Evolutionary conservation across 306 rosid genomes (phyloP), one percentile per base, ranked within the genome.

Genomic region (Inga laurina): DNA sequence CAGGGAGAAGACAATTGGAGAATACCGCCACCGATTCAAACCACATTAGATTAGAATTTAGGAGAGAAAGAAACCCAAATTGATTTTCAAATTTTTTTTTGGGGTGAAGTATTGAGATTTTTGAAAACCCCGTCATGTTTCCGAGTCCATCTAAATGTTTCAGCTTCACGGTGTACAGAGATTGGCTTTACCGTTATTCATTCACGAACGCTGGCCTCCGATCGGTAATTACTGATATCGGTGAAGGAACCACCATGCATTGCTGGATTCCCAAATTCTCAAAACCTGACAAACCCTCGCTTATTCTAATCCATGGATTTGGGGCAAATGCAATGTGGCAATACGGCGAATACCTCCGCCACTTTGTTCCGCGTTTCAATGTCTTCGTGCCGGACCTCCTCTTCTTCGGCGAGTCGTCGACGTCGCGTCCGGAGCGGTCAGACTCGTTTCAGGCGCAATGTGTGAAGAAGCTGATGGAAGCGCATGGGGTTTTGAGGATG

Each of bases 241-340:
- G 92, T 7, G 92, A 88, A 7, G 98, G 90, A 65, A 94, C 98
- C 49, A 73, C 69, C 70, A 86, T 94, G 89, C 93, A 91, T 73
- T 94, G 92, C 44, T 94, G 97, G 98, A 81, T 90, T 0, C 98
- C 98, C 2, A 92, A 90, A 78, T 21, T 2, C 68, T 85, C 45
- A 11, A 81, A 80, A 19, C 83, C 84, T 1, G 41, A 43, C 45
- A 89, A 92, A 9, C 94, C 94, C 3, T 68, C 74, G 3, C 88
- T 94, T 11, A 61, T 94, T 49, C 90, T 94, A 5, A 52, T 94
- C 30, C 98, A 94, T 15, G 98, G 98, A 12, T 92, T 94, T 30
- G 98, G 97, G 11, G 97, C 97, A 71, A 92, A 89, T 2, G 98
- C 98, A 3, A 94, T 88, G 93, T 94, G 97, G 94, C 98, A 94